Conservation (phyloP, 495 filamentous ascomycete species). For the Penicillium verhagenii region DNA sequence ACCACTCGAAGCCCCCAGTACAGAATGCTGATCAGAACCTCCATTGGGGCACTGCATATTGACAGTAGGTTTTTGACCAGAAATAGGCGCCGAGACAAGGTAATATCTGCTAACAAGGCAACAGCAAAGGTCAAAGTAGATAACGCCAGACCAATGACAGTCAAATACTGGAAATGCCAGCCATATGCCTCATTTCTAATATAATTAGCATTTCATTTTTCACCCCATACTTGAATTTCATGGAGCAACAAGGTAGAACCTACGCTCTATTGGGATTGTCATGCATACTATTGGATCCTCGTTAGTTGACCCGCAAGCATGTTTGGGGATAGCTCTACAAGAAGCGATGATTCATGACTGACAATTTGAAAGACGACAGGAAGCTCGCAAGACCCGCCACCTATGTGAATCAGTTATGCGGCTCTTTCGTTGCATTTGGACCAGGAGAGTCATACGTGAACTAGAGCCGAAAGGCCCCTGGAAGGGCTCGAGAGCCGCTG, state of each 20-base stretch:
- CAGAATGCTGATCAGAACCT: conserved; percentile 77
- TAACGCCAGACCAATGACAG: conserved; percentile 74
- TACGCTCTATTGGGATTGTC: conserved; percentile 49
- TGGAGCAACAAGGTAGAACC: conserved; percentile 13
- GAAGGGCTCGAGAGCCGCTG: conserved; percentile 73
- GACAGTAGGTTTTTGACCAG: conserved; percentile 70
- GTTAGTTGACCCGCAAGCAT: conserved; percentile 5
- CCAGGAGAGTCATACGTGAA: conserved; percentile 54
- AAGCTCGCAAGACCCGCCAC: conserved; percentile 65
- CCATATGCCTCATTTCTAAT: conserved; percentile 68
- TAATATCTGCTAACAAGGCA: conserved; percentile 75
- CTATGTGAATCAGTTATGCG: conserved; percentile 30
- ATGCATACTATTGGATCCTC: conserved; percentile 33
- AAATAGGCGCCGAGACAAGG: conserved; percentile 63
- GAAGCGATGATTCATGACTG: background rate
- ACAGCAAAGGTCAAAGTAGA: conserved; percentile 66
- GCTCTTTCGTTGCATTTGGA: background rate
- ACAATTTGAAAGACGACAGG: conserved; percentile 66
- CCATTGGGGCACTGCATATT: conserved; percentile 72
- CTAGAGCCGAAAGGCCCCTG: conserved; percentile 61
- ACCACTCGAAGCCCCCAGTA: conserved; percentile 73
- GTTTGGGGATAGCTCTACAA: background rate
- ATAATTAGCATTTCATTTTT: conserved; percentile 31
- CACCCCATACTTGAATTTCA: background rate
- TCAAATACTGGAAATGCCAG: conserved; percentile 83